Evolutionary conservation across 2,329 filamentous ascomycete genomes (phyloP).

Genomic region (Talaromyces sp.): DNA sequence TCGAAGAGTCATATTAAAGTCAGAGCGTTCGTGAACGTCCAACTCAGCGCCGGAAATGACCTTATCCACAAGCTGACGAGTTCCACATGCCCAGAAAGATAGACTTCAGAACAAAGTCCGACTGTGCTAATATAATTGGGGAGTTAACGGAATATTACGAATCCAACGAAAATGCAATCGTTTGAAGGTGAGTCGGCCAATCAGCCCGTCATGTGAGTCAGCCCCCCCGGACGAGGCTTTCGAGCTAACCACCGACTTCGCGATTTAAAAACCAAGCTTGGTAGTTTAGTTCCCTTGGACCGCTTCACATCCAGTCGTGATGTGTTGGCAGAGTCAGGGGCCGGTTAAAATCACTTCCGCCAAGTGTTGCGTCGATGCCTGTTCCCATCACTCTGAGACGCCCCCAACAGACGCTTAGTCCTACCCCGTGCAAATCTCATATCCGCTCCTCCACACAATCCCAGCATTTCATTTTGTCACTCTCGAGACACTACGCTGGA

Average conservation of each 20-base stretch:
- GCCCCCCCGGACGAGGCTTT: background rate
- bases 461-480: background rate
- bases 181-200: background rate
- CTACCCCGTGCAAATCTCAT: background rate
- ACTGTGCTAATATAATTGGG: background rate
- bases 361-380: background rate
- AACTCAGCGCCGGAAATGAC: background rate
- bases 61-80: background rate
- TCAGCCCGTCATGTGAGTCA: background rate
- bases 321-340: background rate
- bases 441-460: background rate
- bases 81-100: background rate
- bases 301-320: background rate
- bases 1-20: background rate
- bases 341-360: background rate
- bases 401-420: background rate
- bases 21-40: background rate
- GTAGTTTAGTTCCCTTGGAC: background rate
- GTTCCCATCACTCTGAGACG: background rate
- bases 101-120: background rate
- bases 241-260: background rate
- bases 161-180: background rate
- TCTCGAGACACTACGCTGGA: background rate
- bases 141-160: background rate
- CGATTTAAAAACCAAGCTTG: background rate